Conservation (phyloP, 2,329 filamentous ascomycete genomes). For the Aspergillus costaricaensis region DNA sequence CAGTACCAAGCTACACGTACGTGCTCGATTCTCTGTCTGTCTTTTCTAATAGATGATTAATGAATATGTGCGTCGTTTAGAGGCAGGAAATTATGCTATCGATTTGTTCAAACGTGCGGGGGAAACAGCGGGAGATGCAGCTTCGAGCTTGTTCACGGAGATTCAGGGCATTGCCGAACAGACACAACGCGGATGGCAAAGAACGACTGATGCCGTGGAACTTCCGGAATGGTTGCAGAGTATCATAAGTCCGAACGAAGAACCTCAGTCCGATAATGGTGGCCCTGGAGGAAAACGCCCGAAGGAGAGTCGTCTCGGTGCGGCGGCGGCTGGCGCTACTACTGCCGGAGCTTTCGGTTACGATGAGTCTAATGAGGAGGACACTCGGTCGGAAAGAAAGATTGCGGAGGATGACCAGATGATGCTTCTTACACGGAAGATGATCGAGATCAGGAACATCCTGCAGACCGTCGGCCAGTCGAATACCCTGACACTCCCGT, state of each 20-base stretch:
- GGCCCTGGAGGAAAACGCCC: slow-evolving; percentile 48
- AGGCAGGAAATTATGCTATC: slow-evolving; percentile 74
- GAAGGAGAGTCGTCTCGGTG: slow-evolving; percentile 56
- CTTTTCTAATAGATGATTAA: slow-evolving; percentile 7
- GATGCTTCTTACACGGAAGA: slow-evolving; percentile 99
- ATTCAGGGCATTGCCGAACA: slow-evolving; percentile 76
- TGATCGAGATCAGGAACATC: slow-evolving; percentile 97
- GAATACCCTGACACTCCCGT: slow-evolving; percentile 81
- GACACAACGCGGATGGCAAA: slow-evolving; percentile 77
- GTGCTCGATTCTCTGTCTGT: slow-evolving; percentile 37
- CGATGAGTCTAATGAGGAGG: slow-evolving; percentile 65
- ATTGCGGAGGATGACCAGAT: slow-evolving; percentile 91
- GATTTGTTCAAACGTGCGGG: slow-evolving; percentile 74
- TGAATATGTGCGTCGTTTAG: slow-evolving; percentile 37
- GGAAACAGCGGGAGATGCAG: slow-evolving; percentile 69
- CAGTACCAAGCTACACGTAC: slow-evolving; percentile 92
- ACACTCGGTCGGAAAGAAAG: slow-evolving; percentile 62
- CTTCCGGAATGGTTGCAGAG: slow-evolving; percentile 78
- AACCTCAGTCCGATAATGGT: slow-evolving; percentile 54
- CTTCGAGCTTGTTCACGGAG: slow-evolving; percentile 69
- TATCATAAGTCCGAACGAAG: slow-evolving; percentile 65
- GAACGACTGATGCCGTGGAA: slow-evolving; percentile 75
- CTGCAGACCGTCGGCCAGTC: slow-evolving; percentile 91
- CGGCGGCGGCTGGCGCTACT: slow-evolving; percentile 64
- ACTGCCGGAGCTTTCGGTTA: slow-evolving; percentile 80